Evolutionary conservation across 306 rosid species (phyloP), one percentile per base, ranked within the genome.

Genomic region (Luffa acutangula): DNA sequence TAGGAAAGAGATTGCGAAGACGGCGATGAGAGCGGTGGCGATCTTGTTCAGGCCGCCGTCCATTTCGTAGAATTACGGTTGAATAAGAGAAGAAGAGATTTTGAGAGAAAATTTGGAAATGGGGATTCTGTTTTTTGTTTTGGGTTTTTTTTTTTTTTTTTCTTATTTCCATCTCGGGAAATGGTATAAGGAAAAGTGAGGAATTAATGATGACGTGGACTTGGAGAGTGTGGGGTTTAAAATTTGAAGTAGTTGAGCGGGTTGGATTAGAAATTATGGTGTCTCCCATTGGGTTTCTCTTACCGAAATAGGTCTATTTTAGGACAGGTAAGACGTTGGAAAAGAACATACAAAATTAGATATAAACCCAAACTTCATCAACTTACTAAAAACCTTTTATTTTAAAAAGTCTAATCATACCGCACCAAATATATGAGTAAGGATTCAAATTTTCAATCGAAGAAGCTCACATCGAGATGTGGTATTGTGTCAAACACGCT

Each of bases 181-280:
- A 21, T 25, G 69, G 78, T 59, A 46, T n/a, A 43, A 11, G 59
- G 60, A 31, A 33, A 37, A 11, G n/a, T 21, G 7, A 42, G 0
- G 43, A 21, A 8, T 67, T 80, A 45, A 77, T 77, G 76, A 73
- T 64, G 82, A 82, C 64, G 76, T 64, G 74, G 88, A 77, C 67
- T 12, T 25, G 36, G 36, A 14, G 70, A 34, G 18, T 11, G 43
- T 63, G 70, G 41, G 42, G 70, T 69, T 70, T 63, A 72, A 80
- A 62, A 4, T 83, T 82, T 73, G 82, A 85, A 84, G 42, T 74
- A 46, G 63, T 45, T 74, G 14, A 82, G 82, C 72, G 34, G 84
- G 65, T 25, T 59, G 34, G 84, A 39, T 25, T 59, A 59, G 8
- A 25, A 59, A 59, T 59, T 7, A 18, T 25, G 65, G 15, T 3